Evolutionary conservation across 306 rosid species (phyloP), one percentile per base, ranked within the genome.

Genomic region (Cucurbita pepo): DNA sequence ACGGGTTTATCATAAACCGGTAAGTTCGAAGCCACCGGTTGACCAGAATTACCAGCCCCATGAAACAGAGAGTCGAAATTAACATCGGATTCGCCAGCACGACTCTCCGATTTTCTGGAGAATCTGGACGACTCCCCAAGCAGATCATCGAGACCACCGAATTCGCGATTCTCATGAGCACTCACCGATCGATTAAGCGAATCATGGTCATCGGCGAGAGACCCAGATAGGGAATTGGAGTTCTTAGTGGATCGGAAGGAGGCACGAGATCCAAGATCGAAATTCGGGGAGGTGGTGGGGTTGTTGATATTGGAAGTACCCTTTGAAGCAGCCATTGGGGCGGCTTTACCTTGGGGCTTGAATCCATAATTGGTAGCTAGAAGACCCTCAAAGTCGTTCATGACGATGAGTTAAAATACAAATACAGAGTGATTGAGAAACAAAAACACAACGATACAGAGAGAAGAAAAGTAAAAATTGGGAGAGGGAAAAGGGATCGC

Each of bases 361-460:
- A 90, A 79, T 12, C 91, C 96, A 78, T 56, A 91, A 81, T 94
- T 91, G 78, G 86, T 71, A 41, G 83, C 77, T 65, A 94, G 59
- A 77, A 94, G 92, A 75, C 95, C 96, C 79, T 91, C 92, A 79
- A 91, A 91, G 80, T 94, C 96, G 92, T 86, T 91, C 99, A 94
- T 94, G 56, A 21, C 57, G 22, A 73, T 3, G 44, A 48, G 25
- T 8, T 25, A 47, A 37, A 19, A 48, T 10, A 64, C 36, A 1
- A 3, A 21, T 12, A 12, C 10, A 13, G 19, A 64, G 54, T 6
- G 14, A 63, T 7, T 38, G 13, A 60, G 15, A 15, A 36, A 12
- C 4, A 44, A n/a, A 65, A 50, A 21, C 22, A 67, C 41, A 30
- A 58, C 25, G 58, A 69, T 69, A 44, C 9, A 9, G 45, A 4